Evolutionary conservation across 768 basidiomycete species (phyloP).

Genomic region (Amanita inopinata): DNA sequence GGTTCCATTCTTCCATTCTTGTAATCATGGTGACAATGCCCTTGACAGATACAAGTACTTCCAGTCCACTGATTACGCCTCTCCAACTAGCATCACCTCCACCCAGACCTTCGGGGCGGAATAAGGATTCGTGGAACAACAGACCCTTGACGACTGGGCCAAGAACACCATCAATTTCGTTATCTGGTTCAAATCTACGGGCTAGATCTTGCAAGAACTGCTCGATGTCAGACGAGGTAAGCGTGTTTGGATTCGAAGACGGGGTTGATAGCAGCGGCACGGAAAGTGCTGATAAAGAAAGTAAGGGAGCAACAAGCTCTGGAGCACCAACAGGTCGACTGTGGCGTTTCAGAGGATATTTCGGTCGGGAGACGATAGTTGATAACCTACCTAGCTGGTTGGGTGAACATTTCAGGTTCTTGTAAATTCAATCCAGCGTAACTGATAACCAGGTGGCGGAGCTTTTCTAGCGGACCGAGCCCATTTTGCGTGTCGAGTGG

Average conservation of each 20-base stretch:
- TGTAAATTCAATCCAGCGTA: slow-evolving; percentile 85
- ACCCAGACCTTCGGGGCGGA: slow-evolving; percentile 56
- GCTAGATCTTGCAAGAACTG: slow-evolving; percentile 80
- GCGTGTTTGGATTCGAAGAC: slow-evolving; percentile 33
- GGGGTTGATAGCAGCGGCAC: slow-evolving; percentile 50
- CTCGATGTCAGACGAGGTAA: slow-evolving; percentile 62
- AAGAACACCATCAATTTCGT: slow-evolving; percentile 73
- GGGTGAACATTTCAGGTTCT: slow-evolving; percentile 92
- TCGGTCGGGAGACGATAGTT: not conserved
- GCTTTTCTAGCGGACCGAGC: slow-evolving; percentile 54
- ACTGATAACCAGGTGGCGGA: slow-evolving; percentile 76
- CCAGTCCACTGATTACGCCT: slow-evolving; percentile 72
- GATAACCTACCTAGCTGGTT: slow-evolving; percentile 58
- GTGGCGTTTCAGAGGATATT: not conserved
- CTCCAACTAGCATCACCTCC: slow-evolving; percentile 79
- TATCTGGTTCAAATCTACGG: slow-evolving; percentile 67
- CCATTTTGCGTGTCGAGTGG: slow-evolving; percentile 57
- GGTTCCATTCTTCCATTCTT: slow-evolving; percentile 66
- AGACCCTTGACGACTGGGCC: slow-evolving; percentile 57
- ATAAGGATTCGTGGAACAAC: slow-evolving; percentile 56
- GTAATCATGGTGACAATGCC: slow-evolving; percentile 76
- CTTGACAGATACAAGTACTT: slow-evolving; percentile 74
- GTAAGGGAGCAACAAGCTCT: slow-evolving; percentile 76
- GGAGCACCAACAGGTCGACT: slow-evolving; percentile 67
- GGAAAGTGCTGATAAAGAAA: slow-evolving; percentile 62